Conservation (phyloP, 495 filamentous ascomycete species). For the Coniosporium apollinis region DNA sequence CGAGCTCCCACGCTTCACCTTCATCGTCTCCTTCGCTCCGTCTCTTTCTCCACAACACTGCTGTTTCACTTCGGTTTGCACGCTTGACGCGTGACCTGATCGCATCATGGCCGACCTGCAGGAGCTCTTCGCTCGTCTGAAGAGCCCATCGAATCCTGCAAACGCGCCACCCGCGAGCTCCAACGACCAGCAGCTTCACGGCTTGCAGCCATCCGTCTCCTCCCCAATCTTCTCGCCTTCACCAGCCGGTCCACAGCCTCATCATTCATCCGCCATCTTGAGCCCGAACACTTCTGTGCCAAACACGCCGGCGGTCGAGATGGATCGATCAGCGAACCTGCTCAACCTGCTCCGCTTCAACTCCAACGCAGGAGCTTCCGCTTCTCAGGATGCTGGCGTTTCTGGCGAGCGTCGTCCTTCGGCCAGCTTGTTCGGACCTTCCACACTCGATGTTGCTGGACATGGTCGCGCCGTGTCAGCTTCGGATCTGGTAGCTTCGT, state of each 20-base stretch:
- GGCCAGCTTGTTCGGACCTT: too few relatives aligned
- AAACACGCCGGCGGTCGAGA: slow-evolving; percentile 28
- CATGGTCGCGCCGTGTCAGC: slow-evolving; percentile 38
- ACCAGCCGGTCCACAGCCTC: slow-evolving; percentile 16
- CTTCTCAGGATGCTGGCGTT: slow-evolving; percentile 1
- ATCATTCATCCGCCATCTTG: slow-evolving; percentile 19
- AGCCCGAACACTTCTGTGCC: slow-evolving; percentile 23
- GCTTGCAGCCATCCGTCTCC: slow-evolving; percentile 20
- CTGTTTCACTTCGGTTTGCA: neutral
- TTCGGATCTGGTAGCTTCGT: slow-evolving; percentile 46
- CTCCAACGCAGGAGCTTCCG: slow-evolving; percentile 37
- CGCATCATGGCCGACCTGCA: slow-evolving; percentile 17
- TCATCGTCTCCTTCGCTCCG: neutral
- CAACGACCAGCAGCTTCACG: slow-evolving; percentile 4
- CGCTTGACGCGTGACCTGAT: neutral
- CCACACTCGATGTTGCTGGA: too few relatives aligned
- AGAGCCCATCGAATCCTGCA: slow-evolving; percentile 1
- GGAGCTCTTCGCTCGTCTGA: slow-evolving; percentile 18
- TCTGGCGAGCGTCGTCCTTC: slow-evolving; percentile 2
- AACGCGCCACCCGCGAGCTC: neutral
- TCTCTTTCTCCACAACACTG: neutral
- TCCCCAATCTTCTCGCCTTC: slow-evolving; percentile 23
- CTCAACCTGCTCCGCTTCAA: slow-evolving; percentile 81
- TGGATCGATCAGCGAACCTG: slow-evolving; percentile 47
- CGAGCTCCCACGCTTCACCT: neutral